Conservation (phyloP, 345 rosid species). For the Salix udensis region DNA sequence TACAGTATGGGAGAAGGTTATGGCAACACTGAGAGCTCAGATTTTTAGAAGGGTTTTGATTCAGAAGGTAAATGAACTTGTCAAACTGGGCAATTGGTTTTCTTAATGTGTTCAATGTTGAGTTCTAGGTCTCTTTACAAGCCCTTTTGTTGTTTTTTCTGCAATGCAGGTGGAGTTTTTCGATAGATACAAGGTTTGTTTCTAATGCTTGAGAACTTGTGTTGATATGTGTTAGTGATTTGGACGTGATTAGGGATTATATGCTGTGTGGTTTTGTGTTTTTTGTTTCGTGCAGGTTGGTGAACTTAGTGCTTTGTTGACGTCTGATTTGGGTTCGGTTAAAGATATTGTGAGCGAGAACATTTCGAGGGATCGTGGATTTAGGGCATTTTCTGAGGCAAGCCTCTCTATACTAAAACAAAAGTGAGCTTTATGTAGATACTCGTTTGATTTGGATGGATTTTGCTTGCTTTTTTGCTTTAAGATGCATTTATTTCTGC, state of each 20-base stretch:
- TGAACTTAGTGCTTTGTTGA: constrained; percentile 75
- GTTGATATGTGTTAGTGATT: not conserved
- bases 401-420: constrained; percentile 56
- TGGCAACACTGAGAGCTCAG: constrained; percentile 78
- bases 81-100: not conserved
- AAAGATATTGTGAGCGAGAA: constrained; percentile 80
- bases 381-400: constrained; percentile 99
- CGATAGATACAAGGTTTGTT: constrained; percentile 79
- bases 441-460: constrained; percentile 9
- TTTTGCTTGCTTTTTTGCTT: not conserved
- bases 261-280: not conserved
- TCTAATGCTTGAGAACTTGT: not conserved
- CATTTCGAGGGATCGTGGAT: constrained; percentile 92
- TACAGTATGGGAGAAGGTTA: constrained; percentile 77
- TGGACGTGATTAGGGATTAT: not conserved
- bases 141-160: not conserved
- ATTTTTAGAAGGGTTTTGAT: constrained; percentile 71
- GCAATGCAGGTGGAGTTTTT: constrained; percentile 74
- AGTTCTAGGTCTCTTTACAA: not conserved
- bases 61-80: constrained; percentile 53
- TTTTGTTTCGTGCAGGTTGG: constrained; percentile 54
- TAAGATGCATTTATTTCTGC: not conserved
- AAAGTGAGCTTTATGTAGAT: constrained; percentile 55
- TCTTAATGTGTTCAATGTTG: not conserved
- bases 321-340: constrained; percentile 86